Evolutionary conservation across 495 filamentous ascomycete genomes (phyloP).

Genomic region (Cudoniella acicularis): DNA sequence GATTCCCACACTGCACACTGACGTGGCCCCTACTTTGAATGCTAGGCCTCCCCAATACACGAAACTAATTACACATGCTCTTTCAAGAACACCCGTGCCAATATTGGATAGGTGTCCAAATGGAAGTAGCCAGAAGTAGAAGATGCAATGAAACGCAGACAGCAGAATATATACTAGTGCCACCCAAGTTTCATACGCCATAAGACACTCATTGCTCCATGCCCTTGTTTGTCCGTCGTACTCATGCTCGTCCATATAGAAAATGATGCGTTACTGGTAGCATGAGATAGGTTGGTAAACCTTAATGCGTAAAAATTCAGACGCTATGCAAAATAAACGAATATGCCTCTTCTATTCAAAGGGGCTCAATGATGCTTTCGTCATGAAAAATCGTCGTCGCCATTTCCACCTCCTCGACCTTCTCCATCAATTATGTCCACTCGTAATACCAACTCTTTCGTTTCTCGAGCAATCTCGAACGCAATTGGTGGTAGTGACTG

Average conservation of each 20-base stretch:
- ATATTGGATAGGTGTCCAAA: no score
- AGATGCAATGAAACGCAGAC: no score
- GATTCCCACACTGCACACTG: no score
- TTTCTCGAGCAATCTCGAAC: slow-evolving; percentile 81
- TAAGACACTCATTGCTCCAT: neutral
- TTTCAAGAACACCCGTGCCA: no score
- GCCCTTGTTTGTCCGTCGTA: neutral
- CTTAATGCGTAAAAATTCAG: slow-evolving; percentile 1
- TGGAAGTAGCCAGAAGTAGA: no score
- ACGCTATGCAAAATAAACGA: slow-evolving; percentile 6
- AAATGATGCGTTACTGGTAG: neutral
- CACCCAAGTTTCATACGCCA: neutral
- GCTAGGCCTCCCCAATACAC: no score
- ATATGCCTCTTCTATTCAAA: neutral
- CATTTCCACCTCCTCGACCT: slow-evolving; percentile 4
- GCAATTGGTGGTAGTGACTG: slow-evolving; percentile 76
- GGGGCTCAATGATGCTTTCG: neutral
- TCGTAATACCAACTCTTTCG: slow-evolving; percentile 62
- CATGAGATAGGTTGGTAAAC: neutral
- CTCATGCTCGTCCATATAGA: neutral
- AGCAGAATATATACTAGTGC: no score
- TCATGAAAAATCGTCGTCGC: slow-evolving; percentile 28
- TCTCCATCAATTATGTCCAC: slow-evolving; percentile 25
- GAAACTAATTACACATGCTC: no score
- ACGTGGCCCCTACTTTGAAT: no score